A percentile compares a stretch with the other conserved stretches of the same genome.
phyloP scores from a whole-genome alignment of 345 rosid genomes.

The Gossypium turneri region DNA sequence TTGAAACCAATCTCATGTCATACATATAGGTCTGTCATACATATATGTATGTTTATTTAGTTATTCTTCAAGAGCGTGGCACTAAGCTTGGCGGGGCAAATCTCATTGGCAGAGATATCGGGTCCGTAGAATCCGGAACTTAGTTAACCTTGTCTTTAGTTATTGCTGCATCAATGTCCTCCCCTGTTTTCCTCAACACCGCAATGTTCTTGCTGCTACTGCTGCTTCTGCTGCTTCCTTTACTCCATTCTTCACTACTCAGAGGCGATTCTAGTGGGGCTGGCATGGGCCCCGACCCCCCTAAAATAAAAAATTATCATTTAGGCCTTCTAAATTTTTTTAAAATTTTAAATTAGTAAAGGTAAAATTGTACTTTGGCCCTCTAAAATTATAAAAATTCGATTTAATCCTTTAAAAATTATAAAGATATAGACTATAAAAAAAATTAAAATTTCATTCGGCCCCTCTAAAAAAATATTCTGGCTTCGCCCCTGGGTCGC shows the following conservation, averaged over 20 bases:
- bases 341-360: too few relatives aligned
- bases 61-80: slow-evolving; percentile 39
- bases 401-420: too few relatives aligned
- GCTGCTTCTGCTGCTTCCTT: slow-evolving; percentile 6
- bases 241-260: slow-evolving; percentile 17
- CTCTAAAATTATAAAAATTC: too few relatives aligned
- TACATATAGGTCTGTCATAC: too few relatives aligned
- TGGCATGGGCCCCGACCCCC: too few relatives aligned
- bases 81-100: slow-evolving; percentile 58
- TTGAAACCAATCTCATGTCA: too few relatives aligned
- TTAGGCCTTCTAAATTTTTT: too few relatives aligned
- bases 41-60: not conserved
- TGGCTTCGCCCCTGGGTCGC: fast-evolving
- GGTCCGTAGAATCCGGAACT: slow-evolving; percentile 60
- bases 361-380: too few relatives aligned
- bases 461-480: fast-evolving
- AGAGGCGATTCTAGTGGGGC: too few relatives aligned
- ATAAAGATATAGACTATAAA: too few relatives aligned
- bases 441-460: too few relatives aligned
- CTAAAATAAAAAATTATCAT: too few relatives aligned
- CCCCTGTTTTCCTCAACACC: slow-evolving; percentile 42
- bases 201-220: not conserved
- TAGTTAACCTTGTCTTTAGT: slow-evolving; percentile 43
- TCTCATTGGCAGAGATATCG: slow-evolving; percentile 43
- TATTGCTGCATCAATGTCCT: slow-evolving; percentile 23